Conservation (phyloP, 306 rosid genomes). For the Geum urbanum region DNA sequence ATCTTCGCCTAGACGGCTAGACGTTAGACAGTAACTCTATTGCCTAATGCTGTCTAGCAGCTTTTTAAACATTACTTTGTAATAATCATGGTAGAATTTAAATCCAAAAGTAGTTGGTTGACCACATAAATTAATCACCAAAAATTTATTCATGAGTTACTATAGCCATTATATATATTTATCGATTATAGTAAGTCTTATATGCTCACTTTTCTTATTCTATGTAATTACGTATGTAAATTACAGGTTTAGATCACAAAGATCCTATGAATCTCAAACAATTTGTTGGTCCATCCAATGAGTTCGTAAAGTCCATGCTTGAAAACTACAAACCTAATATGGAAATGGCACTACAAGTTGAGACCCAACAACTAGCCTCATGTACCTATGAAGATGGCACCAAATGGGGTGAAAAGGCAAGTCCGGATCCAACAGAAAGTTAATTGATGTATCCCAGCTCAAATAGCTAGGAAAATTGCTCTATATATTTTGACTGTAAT, state of each 20-base stretch:
- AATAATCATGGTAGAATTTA: no score
- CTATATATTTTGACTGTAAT: no score
- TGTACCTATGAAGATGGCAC: slow-evolving; percentile 47
- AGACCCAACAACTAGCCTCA: slow-evolving; percentile 47
- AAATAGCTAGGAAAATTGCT: background rate
- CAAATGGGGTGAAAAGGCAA: slow-evolving; percentile 64
- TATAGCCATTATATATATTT: no score
- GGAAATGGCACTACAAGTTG: slow-evolving; percentile 21
- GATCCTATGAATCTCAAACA: slow-evolving; percentile 35
- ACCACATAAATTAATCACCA: no score
- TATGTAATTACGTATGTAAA: background rate
- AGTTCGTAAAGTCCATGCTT: slow-evolving; percentile 47
- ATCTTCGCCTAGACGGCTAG: no score
- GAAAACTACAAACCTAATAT: slow-evolving; percentile 21
- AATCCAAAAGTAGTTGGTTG: no score
- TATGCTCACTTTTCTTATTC: background rate
- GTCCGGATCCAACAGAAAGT: slow-evolving; percentile 2
- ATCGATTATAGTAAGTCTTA: background rate
- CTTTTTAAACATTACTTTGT: no score
- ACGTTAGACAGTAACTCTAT: no score
- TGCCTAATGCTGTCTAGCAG: no score
- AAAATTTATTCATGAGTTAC: no score
- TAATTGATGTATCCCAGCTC: background rate
- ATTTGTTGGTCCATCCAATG: slow-evolving; percentile 51
- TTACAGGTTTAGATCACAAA: slow-evolving; percentile 18